Base-by-base conservation (phyloP, 768 basidiomycete species). In the Omphalotus guepiniiformis region DNA sequence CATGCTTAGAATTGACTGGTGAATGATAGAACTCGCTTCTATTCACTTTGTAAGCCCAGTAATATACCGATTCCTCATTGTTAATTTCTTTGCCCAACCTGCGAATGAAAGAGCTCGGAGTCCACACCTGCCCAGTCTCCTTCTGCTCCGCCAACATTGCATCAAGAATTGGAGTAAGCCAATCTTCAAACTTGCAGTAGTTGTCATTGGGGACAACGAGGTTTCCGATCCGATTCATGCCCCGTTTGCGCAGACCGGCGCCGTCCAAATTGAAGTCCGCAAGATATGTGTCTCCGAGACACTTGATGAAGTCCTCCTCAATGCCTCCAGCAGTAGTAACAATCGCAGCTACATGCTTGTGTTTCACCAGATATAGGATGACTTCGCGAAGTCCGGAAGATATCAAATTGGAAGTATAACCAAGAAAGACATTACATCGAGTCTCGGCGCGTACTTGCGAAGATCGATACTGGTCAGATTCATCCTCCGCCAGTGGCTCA, bases 221-320 rank as follows among this genome's bases (percentile, higher is more conserved):
- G 60, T 99, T 99, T 26, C 96, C 96, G 52, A 98, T 93, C 28
- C 96, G 82, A 58, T 99, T 99, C 78, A 99, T 82, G n/a, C 96
- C 96, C 51, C 80, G 78, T 60, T 74, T 83, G 36, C 96, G 80
- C 47, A 99, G 68, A 48, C 84, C 83, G 4, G 92, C 89, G 12
- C 96, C 96, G 52, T 94, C 87, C 47, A 96, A 76, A 60, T 88
- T 80, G 65, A 96, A 99, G 56, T 93, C 91, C 1, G 91, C 91
- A 36, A 98, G 75, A 57, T 94, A 97, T 0, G 96, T 99, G 62
- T 88, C 83, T n/a, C 92, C 94, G 3, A 99, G 79, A 64, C 96
- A 98, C 67, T 99, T 99, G 68, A 99, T 96, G 50, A 98, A 90
- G 67, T 99, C 96, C 69, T 99, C 96, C 63, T 99, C 96, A 56